A percentile compares a stretch with the other conserved stretches of the same genome.
Conservation (phyloP, 257 asterid genomes). For the Fraxinus americana region DNA sequence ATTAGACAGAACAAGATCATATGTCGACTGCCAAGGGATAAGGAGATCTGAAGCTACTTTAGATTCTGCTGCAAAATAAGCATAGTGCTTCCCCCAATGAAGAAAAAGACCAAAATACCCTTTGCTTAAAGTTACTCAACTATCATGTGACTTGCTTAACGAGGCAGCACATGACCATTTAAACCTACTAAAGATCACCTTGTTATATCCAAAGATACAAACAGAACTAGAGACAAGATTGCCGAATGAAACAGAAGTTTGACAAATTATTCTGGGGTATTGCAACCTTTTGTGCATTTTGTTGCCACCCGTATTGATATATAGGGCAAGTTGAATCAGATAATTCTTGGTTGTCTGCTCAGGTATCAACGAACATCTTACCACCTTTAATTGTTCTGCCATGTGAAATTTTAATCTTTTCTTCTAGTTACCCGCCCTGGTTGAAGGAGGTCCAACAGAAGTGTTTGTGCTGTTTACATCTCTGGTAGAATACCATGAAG, state of each 20-base stretch:
- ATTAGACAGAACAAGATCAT: neutral
- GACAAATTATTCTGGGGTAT: neutral
- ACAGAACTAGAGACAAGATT: neutral
- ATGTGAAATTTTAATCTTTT: neutral
- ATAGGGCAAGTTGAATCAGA: neutral
- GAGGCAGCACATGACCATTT: neutral
- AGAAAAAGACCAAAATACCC: neutral
- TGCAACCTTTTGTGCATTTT: neutral
- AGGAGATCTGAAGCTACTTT: neutral
- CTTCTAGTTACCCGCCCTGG: neutral
- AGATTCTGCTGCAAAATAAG: neutral
- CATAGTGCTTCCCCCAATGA: neutral
- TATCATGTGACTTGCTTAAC: neutral
- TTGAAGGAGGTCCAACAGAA: neutral
- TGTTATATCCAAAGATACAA: neutral
- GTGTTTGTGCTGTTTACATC: neutral
- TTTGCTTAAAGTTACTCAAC: neutral
- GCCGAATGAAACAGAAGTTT: neutral
- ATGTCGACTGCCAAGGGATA: neutral
- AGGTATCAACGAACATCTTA: neutral
- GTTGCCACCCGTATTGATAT: neutral
- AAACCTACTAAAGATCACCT: neutral
- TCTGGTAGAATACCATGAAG: neutral
- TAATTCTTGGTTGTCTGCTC: neutral
- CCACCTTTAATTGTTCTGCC: neutral